Evolutionary conservation across 768 basidiomycete genomes (phyloP).

Genomic region (Scleroderma citrinum): DNA sequence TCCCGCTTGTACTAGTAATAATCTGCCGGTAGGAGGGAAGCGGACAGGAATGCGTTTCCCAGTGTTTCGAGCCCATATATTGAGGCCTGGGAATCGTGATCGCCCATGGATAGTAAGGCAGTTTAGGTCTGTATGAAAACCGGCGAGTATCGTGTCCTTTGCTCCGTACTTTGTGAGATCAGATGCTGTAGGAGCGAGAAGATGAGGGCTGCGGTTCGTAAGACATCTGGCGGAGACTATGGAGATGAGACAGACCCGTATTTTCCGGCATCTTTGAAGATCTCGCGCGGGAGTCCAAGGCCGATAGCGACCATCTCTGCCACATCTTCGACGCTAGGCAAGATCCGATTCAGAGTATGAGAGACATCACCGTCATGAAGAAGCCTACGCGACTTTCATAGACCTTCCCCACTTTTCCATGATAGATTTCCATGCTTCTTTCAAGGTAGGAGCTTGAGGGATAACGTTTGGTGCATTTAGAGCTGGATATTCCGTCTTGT

Average conservation of each 20-base stretch:
- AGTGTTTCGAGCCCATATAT: constrained; percentile 93
- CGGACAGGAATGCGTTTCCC: constrained; percentile 85
- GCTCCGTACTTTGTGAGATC: constrained; percentile 75
- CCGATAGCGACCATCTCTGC: constrained; percentile 86
- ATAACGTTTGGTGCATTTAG: constrained; percentile 80
- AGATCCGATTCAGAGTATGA: background rate
- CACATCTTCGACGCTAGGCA: constrained; percentile 72
- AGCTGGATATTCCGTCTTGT: constrained; percentile 69
- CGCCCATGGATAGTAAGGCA: constrained; percentile 90
- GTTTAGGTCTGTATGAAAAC: constrained; percentile 93
- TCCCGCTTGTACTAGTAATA: constrained; percentile 90
- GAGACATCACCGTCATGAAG: constrained; percentile 1
- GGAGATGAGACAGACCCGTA: constrained; percentile 58
- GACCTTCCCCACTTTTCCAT: constrained; percentile 85
- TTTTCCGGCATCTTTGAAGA: constrained; percentile 72
- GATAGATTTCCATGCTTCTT: constrained; percentile 56
- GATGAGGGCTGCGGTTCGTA: constrained; percentile 53
- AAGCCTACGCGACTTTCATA: constrained; percentile 80
- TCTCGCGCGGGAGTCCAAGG: constrained; percentile 62
- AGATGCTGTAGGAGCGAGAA: constrained; percentile 92
- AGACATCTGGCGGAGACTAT: background rate
- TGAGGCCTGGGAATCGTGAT: constrained; percentile 78
- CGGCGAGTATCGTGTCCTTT: constrained; percentile 82
- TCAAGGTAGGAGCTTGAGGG: constrained; percentile 55
- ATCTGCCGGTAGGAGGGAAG: constrained; percentile 74